Conservation (phyloP, 2,329 filamentous ascomycete species). For the Allantophomopsis cytisporea region DNA sequence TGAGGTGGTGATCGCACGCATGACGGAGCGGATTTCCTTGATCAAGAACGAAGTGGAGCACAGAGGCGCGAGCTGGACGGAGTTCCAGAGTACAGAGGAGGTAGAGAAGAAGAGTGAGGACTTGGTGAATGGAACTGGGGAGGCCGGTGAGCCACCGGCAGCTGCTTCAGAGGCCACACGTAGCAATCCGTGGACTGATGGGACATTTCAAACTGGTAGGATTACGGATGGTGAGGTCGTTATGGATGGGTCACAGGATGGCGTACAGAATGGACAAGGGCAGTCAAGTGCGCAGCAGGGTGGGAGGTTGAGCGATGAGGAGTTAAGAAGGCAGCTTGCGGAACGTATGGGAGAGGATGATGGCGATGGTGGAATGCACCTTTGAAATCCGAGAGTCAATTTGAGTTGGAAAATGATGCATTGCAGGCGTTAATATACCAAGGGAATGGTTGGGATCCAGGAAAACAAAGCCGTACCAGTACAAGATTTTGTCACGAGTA, state of each 20-base stretch:
- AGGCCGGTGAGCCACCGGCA: background rate
- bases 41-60: slow-evolving; percentile 47
- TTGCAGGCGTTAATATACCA: slow-evolving; percentile 1
- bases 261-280: slow-evolving; percentile 2
- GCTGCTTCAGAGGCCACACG: background rate
- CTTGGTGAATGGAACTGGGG: slow-evolving; percentile 11
- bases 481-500: too few species aligned
- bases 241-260: slow-evolving; percentile 20
- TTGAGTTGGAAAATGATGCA: background rate
- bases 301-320: slow-evolving; percentile 41
- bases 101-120: slow-evolving; percentile 3
- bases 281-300: slow-evolving; percentile 15
- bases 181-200: too few species aligned
- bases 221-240: slow-evolving; percentile 35
- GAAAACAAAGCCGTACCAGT: too few species aligned
- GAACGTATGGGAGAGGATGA: slow-evolving; percentile 33
- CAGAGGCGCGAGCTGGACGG: slow-evolving; percentile 40
- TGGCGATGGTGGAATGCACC: slow-evolving; percentile 43
- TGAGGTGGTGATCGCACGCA: slow-evolving; percentile 50
- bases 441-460: background rate
- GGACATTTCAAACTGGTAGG: slow-evolving; percentile 44
- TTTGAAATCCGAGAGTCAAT: slow-evolving; percentile 24
- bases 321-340: slow-evolving; percentile 40
- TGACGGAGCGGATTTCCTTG: slow-evolving; percentile 52
- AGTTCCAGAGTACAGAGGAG: slow-evolving; percentile 35